Percentiles rank a stretch among this genome's conserved stretches.
These are phyloP conservation scores for Euphorbia schlechtendalii DNA, from an alignment of 441 rosid species.

Conservation along the genomic window DNA sequence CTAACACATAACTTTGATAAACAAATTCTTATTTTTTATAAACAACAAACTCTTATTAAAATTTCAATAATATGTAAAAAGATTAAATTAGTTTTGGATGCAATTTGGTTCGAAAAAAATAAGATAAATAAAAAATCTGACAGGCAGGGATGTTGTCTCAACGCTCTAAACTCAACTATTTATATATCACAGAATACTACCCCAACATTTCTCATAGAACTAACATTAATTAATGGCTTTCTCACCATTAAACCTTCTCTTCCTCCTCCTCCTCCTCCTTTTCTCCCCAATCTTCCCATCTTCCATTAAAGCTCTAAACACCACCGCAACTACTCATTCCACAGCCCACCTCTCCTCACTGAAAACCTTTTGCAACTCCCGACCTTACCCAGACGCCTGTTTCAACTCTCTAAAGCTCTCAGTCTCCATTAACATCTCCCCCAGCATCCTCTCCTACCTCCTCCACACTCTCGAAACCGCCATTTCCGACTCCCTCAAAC, in stretches of 20 bases:
- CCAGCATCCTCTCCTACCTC: constrained; percentile 46
- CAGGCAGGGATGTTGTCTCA: too few relatives aligned
- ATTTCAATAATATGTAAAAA: too few relatives aligned
- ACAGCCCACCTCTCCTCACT: constrained; percentile 27
- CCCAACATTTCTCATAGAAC: too few relatives aligned
- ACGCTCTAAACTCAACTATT: too few relatives aligned
- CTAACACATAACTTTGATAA: too few relatives aligned
- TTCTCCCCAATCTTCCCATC: constrained; percentile 27
- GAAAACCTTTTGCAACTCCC: constrained; percentile 40
- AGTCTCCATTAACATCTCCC: constrained; percentile 48
- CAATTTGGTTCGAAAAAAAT: too few relatives aligned
- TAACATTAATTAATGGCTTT: constrained; percentile 48
- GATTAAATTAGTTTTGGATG: too few relatives aligned
- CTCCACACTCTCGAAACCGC: constrained; percentile 61
- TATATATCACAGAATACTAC: too few relatives aligned
- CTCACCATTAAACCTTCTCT: constrained; percentile 16
- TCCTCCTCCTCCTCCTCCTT: constrained; percentile 22
- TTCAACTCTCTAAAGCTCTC: constrained; percentile 57
- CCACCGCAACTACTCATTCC: constrained; percentile 23
- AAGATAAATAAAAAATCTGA: too few relatives aligned
- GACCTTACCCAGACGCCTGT: constrained; percentile 68
- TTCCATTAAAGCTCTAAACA: constrained; percentile 17
- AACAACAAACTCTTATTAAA: too few relatives aligned
- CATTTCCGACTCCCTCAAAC: constrained; percentile 52
- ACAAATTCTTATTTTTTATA: too few relatives aligned